phyloP scores from a whole-genome alignment of 2,329 filamentous ascomycete species.

The Basipetospora chlamydospora region DNA sequence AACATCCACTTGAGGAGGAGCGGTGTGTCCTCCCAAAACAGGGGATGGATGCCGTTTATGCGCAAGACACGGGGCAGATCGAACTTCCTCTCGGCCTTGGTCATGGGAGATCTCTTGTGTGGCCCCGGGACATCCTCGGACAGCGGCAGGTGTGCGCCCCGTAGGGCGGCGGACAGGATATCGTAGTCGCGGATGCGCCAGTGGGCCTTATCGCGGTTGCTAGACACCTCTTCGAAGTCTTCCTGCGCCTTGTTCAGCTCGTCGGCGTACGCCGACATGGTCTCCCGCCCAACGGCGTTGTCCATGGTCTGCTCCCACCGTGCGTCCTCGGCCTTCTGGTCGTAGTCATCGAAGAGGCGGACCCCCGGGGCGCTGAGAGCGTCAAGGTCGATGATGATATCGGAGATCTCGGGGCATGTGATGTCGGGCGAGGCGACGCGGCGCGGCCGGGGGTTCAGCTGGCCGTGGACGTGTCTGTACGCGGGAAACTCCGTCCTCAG shows the following conservation, averaged over 20 bases:
- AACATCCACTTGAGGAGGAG: conserved; percentile 22
- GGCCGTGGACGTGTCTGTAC: background rate
- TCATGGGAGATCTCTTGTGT: no score
- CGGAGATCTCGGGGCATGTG: conserved; percentile 21
- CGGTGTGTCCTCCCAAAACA: conserved; percentile 15
- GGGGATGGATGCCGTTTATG: conserved; percentile 17
- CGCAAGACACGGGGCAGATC: no score
- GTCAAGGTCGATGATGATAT: conserved; percentile 36
- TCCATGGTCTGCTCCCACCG: no score
- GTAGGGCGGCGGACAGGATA: conserved; percentile 25
- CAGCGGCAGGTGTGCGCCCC: no score
- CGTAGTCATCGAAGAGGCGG: conserved; percentile 23
- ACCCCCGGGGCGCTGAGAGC: conserved; percentile 28
- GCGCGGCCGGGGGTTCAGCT: background rate
- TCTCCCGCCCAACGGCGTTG: conserved; percentile 15
- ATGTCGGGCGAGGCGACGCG: background rate
- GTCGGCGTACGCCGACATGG: background rate
- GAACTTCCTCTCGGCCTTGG: no score
- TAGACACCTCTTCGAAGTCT: background rate
- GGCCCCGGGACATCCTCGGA: no score
- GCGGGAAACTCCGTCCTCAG: no score
- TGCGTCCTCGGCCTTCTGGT: no score
- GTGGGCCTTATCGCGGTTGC: conserved; percentile 9
- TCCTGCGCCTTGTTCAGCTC: conserved; percentile 1
- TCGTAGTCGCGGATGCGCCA: conserved; percentile 29